Evolutionary conservation across 2,329 filamentous ascomycete species (phyloP).

Genomic region (Fusarium xyrophilum): DNA sequence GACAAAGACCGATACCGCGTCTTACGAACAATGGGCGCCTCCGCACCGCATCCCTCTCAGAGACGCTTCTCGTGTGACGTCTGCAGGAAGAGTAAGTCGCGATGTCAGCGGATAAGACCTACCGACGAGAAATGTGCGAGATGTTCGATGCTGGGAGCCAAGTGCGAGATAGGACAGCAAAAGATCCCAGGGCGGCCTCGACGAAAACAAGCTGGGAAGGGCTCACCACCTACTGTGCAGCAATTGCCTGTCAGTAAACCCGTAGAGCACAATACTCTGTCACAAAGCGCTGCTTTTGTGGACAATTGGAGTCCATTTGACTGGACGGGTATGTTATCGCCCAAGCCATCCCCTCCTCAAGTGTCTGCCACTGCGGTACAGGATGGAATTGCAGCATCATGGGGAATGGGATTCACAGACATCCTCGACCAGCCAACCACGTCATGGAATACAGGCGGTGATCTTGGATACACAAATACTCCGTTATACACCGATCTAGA

Average conservation of each 20-base stretch:
- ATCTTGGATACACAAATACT: not conserved
- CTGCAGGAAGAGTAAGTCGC: not conserved
- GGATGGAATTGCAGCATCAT: not conserved
- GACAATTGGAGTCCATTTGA: not conserved
- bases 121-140: not conserved
- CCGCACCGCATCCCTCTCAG: not conserved
- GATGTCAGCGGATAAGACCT: not conserved
- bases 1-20: not conserved
- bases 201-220: not conserved
- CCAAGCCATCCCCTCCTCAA: fast-evolving
- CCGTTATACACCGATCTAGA: not conserved
- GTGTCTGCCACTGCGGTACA: fast-evolving
- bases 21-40: not conserved
- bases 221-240: not conserved
- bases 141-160: not conserved
- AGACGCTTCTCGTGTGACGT: not conserved
- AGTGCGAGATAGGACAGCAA: not conserved
- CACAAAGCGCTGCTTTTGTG: fast-evolving
- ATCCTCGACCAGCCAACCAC: not conserved
- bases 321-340: not conserved
- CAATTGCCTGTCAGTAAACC: not conserved
- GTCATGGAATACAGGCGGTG: fast-evolving
- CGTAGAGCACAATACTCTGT: fast-evolving
- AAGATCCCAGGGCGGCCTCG: not conserved
- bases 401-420: not conserved